Base-by-base conservation (phyloP, 2,329 filamentous ascomycete species). In the Colletotrichum karsti region DNA sequence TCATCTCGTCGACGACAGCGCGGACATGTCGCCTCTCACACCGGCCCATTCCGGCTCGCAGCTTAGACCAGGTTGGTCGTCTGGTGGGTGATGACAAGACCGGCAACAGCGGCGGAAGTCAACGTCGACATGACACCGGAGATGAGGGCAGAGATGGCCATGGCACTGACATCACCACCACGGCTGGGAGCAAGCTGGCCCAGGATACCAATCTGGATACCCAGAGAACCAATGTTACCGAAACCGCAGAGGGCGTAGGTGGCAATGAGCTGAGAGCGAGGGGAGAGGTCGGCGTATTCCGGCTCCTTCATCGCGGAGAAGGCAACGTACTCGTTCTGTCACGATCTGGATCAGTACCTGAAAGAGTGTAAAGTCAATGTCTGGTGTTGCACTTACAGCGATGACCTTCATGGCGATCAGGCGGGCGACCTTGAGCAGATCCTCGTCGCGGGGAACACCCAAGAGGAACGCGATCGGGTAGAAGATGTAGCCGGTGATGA, bases 131-230 rank as follows among this genome's bases (percentile, higher is more conserved):
- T 82, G 35, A 96, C 89, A 75, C 94, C 94, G 0, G 92, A 91
- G 58, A 94, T 77, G 70, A 97, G 85, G 6, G 94, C 93, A 33
- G 91, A 94, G 20, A 97, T 64, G 3, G 93, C 93, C 28, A 97
- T 86, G 51, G 85, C 85, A 4, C 92, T 91, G 10, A 97, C 91
- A 73, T 96, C 92, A 65, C 91, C 92, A 39, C 88, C 87, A 48
- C 93, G 89, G 4, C 85, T 84, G 1, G 94, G 93, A 0, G 93
- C 91, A 69, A 97, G 88, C 81, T 97, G 93, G 4, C 91, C 89
- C 58, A 97, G 86, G 66, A 97, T 93, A 83, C 94, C 94, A 69
- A 97, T 96, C 81, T 97, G 94, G 63, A 94, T 95, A 77, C 94
- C 94, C 53, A 97, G 87, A 30, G 93, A 95, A 60, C 92, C 92